These are phyloP conservation scores for Fusarium sp. DNA, from an alignment of 2,329 filamentous ascomycete species.

Conservation along the genomic window DNA sequence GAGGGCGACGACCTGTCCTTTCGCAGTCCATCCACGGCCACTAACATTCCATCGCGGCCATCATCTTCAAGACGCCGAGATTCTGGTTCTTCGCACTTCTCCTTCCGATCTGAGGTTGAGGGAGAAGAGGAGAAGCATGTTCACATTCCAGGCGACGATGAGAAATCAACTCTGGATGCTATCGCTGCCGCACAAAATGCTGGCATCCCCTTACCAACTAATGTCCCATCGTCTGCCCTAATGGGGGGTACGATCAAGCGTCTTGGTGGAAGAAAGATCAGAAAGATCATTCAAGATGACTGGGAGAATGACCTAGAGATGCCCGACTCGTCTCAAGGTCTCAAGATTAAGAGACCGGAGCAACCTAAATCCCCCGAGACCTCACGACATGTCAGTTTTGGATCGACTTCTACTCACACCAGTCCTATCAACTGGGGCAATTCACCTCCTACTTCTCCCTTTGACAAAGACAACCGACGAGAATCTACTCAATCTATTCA, in stretches of 20 bases:
- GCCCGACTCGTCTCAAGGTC: constrained; percentile 65
- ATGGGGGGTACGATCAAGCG: constrained; percentile 94
- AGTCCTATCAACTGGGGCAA: constrained; percentile 62
- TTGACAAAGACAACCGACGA: constrained; percentile 46
- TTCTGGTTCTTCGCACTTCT: constrained; percentile 83
- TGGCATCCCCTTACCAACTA: constrained; percentile 89
- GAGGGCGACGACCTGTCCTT: constrained; percentile 74
- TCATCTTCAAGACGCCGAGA: constrained; percentile 69
- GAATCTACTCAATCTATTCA: constrained; percentile 41
- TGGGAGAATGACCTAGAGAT: constrained; percentile 84
- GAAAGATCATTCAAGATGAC: constrained; percentile 79
- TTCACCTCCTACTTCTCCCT: constrained; percentile 31
- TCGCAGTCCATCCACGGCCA: constrained; percentile 61
- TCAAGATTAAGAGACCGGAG: constrained; percentile 74
- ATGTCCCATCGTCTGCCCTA: constrained; percentile 88
- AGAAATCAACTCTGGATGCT: constrained; percentile 83
- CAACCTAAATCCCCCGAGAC: constrained; percentile 72
- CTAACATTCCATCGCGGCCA: constrained; percentile 53
- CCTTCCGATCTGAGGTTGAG: constrained; percentile 84
- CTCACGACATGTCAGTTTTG: constrained; percentile 72
- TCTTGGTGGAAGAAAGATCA: constrained; percentile 79
- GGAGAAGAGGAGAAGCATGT: constrained; percentile 92
- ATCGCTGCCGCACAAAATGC: constrained; percentile 88
- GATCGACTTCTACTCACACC: constrained; percentile 57
- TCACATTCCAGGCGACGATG: constrained; percentile 84